Evolutionary conservation across 129 eudicot species (phyloP), one percentile per base, ranked within the genome.

Genomic region (Oenanthe sinensis): DNA sequence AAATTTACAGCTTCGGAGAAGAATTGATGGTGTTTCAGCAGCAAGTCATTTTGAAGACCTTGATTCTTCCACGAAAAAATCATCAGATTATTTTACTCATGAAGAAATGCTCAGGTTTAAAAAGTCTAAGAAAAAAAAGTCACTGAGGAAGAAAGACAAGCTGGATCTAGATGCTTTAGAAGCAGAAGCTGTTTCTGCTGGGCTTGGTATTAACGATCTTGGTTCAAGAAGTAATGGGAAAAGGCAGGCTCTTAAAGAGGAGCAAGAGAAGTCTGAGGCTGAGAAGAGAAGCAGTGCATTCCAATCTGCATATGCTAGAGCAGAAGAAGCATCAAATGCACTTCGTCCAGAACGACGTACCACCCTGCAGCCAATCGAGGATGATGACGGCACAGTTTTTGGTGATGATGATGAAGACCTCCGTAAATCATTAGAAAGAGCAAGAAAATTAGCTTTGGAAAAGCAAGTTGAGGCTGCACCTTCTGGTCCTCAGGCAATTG

Each of bases 71-170:
- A 90, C 80, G 19, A 90, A 87, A 74, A 65, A 81, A 52, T 81
- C 94, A 75, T 82, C 97, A 60, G 99, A 96, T 79, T 96, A 92
- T 78, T 96, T 86, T 46, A 96, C 99, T 40, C 85, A 85, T 22
- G 99, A 96, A 79, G 99, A 96, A 83, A 96, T 96, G 97, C 72
- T 85, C 47, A 81, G 87, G 81, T 96, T 96, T 75, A 92, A 92
- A 80, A 96, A 92, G 81, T 97, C 99, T 63, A 96, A 92, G 88
- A 96, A 96, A 84, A 96, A 90, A 91, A 96, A 96, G 80, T 96
- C 99, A 15, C 67, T 92, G 78, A 88, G 99, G 79, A 96, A 96
- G 81, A 96, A 89, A 85, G 92, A 96, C 46, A 96, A 96, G 79
- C 78, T 96, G 80, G 97, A 96, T 71, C 5, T 92, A 17, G 92